Base-by-base conservation (phyloP, 306 rosid genomes). In the Hylodesmum podocarpum region DNA sequence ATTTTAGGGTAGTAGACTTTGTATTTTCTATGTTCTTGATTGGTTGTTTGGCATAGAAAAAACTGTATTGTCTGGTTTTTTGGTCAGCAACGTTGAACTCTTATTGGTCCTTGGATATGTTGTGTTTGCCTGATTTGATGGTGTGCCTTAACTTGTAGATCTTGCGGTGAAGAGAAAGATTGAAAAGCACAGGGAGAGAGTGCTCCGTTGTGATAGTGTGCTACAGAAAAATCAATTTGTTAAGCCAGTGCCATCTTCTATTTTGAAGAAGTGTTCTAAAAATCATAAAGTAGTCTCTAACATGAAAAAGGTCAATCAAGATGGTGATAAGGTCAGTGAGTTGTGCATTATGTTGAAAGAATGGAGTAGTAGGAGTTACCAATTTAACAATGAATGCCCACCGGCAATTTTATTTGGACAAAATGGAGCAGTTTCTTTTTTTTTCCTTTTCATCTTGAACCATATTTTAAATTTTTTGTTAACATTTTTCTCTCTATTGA, bases 111-210 rank as follows among this genome's bases (percentile, higher is more conserved):
- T 16, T 8, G 67, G 15, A n/a, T 31, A 33, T 1, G 13, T 15
- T 36, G 29, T 75, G 6, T 6, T 63, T 49, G 21, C 4, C 44
- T 54, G 8, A 27, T 77, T 54, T 40, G 31, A 54, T 53, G 8
- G 41, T 63, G 57, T 27, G 69, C 13, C 14, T 66, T 4, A 50
- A 77, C 24, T 78, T 53, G 13, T 84, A 95, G 99, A 95, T 86
- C 89, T 92, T 78, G 84, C 90, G 3, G 96, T 92, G 77, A 90
- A 88, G 86, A 84, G 80, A 82, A 95, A 92, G 90, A 95, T 95
- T 55, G 97, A 95, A 67, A 95, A 95, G 44, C 88, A 95, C 24
- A 84, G 97, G 61, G 92, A 91, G 16, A 95, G 83, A 40, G 92
- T 92, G 41, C 96, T 95, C 57, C 89, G 24, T 29, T 68, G 78